A percentile compares a stretch with the other conserved stretches of the same genome.
These are phyloP conservation scores for Trypanosoma theileri DNA, from an alignment of 208 protist genomes.

Conservation along the genomic window DNA sequence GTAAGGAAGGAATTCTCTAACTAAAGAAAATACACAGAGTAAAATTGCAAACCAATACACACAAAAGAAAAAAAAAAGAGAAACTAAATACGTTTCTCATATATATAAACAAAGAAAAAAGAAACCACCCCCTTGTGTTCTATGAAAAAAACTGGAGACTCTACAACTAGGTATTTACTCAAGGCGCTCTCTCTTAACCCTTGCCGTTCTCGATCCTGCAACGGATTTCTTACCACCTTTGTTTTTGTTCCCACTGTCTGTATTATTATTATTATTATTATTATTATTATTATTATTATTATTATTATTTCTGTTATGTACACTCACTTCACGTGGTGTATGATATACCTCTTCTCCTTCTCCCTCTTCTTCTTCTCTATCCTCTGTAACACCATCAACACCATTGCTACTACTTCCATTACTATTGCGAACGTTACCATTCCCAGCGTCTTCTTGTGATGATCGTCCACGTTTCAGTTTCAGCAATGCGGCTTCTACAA, in stretches of 20 bases:
- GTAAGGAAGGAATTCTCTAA: no score
- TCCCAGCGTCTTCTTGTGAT: not conserved
- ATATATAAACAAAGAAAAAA: not conserved
- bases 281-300: not conserved
- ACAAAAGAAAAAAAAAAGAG: not conserved
- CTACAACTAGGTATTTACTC: conserved; percentile 1
- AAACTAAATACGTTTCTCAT: not conserved
- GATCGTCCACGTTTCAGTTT: conserved; percentile 5
- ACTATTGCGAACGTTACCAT: not conserved
- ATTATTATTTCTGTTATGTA: not conserved
- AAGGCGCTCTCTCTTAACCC: conserved; percentile 13
- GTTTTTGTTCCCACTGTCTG: no score
- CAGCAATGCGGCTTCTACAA: conserved; percentile 33
- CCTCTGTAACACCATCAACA: conserved; percentile 1
- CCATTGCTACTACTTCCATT: not conserved
- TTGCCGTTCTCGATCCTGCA: no score
- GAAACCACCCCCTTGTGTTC: not conserved
- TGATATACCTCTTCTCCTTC: conserved; percentile 46
- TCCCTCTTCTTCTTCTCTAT: conserved; percentile 6
- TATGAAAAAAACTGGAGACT: conserved; percentile 12
- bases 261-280: not conserved
- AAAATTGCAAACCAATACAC: not conserved
- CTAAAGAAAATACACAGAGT: no score
- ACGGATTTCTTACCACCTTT: not conserved
- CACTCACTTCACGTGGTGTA: conserved; percentile 12